Percentiles rank a stretch among this genome's conserved stretches.
Conservation (phyloP, 306 rosid genomes). For the Quercus dentata region DNA sequence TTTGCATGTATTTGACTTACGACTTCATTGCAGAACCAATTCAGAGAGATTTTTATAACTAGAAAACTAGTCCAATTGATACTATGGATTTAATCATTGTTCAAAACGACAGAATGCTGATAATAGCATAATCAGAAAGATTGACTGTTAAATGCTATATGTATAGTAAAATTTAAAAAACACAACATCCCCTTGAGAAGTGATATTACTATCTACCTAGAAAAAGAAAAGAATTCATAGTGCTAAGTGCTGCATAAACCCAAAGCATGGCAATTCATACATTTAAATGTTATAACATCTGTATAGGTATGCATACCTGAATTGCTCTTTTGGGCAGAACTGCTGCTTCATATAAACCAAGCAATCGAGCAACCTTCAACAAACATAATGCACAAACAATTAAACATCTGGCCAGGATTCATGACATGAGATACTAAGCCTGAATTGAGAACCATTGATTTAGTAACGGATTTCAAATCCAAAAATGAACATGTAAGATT, state of each 20-base stretch:
- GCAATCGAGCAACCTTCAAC: conserved; percentile 74
- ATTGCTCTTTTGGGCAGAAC: conserved; percentile 93
- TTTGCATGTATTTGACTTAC: not conserved
- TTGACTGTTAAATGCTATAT: not conserved
- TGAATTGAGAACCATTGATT: not conserved
- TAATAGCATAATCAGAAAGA: not conserved
- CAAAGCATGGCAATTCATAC: not conserved
- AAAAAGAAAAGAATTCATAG: not conserved
- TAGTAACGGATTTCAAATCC: conserved; percentile 4
- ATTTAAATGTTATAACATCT: not conserved
- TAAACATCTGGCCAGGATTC: not conserved
- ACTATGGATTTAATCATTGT: not conserved
- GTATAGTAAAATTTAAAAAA: not conserved
- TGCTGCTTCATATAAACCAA: conserved; percentile 88
- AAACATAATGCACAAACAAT: conserved; percentile 19
- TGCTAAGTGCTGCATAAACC: not conserved
- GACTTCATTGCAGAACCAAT: not conserved
- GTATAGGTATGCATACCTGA: conserved; percentile 52
- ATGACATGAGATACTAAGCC: not conserved
- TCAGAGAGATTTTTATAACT: not conserved
- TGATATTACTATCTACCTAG: not conserved
- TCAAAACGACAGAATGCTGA: too few species aligned
- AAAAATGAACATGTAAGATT: not conserved
- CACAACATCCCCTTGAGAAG: not conserved
- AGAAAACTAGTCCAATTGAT: not conserved